Evolutionary conservation across 768 basidiomycete species (phyloP), one percentile per base, ranked within the genome.

Genomic region (Lactarius quietus): DNA sequence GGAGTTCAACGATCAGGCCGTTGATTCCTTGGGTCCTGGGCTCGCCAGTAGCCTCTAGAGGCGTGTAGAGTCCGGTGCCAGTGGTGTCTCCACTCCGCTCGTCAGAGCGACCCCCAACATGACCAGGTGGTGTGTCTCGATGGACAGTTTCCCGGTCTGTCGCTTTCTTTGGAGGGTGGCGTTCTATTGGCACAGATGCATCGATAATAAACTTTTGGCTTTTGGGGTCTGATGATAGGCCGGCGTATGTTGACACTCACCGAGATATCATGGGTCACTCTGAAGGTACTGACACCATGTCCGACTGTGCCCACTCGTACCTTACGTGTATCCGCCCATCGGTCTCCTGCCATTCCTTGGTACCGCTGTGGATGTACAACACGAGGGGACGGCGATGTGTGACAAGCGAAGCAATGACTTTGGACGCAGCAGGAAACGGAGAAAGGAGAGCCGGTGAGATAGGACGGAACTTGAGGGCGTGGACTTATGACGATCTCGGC

Each of bases 161-260:
- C 23, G 36, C 26, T 53, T 53, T 57, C 28, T 29, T 10, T 33
- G 59, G 53, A 17, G 29, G 52, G 29, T 29, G n/a, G 35, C 18
- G 23, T 15, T 48, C 23, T 23, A 51, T 5, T n/a, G 53, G 14
- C 45, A 29, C 57, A 23, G 12, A n/a, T 18, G 9, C n/a, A 35
- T 66, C 58, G 61, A 35, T 52, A 38, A 53, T 62, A 53, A 35
- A 29, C 61, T 62, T 62, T 62, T 66, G 61, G 62, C 60, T 62
- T 62, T 59, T 23, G 31, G 56, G 61, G 56, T 61, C 36, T 61
- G 38, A n/a, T 62, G 56, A 29, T 33, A 12, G 18, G 56, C 51
- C 43, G 6, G 36, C 63, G 35, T 41, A 17, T 18, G 33, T 36
- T 18, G 48, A 58, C 39, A 59, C 63, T 20, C 26, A 54, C 39